Evolutionary conservation across 805 yeast species (phyloP).

Genomic region (Brettanomyces anomalus): DNA sequence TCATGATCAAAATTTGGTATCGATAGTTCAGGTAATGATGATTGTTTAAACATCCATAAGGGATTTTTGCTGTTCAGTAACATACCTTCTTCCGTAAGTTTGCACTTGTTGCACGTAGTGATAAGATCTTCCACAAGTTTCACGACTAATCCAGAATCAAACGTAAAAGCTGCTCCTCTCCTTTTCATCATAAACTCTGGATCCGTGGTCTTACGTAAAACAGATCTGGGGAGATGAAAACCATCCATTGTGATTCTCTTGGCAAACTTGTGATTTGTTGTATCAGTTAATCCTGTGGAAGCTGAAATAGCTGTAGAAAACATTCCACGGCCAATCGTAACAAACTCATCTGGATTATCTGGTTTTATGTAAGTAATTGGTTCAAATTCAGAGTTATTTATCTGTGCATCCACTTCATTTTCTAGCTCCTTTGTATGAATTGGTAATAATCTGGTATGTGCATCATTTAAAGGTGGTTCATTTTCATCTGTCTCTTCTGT

Average conservation of each 20-base stretch:
- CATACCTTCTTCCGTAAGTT: neutral
- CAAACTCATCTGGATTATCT: neutral
- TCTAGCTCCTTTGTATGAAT: neutral
- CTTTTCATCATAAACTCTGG: conserved; percentile 48
- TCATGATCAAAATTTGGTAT: conserved; percentile 74
- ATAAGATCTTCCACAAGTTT: conserved; percentile 24
- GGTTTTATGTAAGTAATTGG: neutral
- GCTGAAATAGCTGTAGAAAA: neutral
- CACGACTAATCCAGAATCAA: conserved; percentile 49
- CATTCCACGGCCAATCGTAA: conserved; percentile 1
- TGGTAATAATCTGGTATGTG: neutral
- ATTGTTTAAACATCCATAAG: neutral
- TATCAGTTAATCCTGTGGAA: neutral
- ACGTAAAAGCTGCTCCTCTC: conserved; percentile 84
- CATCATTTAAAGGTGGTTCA: neutral
- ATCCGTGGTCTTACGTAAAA: conserved; percentile 41
- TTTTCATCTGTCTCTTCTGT: neutral
- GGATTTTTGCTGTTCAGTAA: neutral
- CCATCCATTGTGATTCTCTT: conserved; percentile 67
- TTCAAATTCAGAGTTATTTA: neutral
- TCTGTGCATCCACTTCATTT: neutral
- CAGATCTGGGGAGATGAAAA: conserved; percentile 50
- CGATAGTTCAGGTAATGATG: conserved; percentile 27
- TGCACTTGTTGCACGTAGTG: conserved; percentile 12
- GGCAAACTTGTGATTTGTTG: conserved; percentile 24